phyloP scores from a whole-genome alignment of 2,329 filamentous ascomycete species.

The Hymenoscyphus linearis region DNA sequence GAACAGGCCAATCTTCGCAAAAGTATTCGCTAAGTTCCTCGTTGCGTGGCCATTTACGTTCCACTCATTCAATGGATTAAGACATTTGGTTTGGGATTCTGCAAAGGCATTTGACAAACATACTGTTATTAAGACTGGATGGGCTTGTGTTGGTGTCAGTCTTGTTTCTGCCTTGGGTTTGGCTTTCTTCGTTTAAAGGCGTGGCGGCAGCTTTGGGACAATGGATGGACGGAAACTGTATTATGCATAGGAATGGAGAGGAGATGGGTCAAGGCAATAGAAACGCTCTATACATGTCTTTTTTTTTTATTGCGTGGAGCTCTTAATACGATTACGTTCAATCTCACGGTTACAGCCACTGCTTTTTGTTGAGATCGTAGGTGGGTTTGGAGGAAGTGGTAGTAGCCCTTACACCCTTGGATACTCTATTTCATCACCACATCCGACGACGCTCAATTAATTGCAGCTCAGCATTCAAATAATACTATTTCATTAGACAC shows the following conservation, averaged over 20 bases:
- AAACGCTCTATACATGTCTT: neutral
- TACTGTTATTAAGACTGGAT: constrained; percentile 60
- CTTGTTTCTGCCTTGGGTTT: constrained; percentile 39
- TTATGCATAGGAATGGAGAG: neutral
- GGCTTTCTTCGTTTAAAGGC: constrained; percentile 14
- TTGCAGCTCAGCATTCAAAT: too few species aligned
- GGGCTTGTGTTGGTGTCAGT: constrained; percentile 54
- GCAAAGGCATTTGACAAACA: constrained; percentile 57
- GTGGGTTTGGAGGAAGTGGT: too few species aligned
- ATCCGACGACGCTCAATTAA: too few species aligned
- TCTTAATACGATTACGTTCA: neutral
- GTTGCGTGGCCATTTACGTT: constrained; percentile 63
- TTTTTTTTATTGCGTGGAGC: neutral
- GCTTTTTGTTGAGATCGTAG: too few species aligned
- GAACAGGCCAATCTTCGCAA: constrained; percentile 44
- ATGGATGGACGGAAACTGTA: neutral
- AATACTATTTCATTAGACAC: too few species aligned
- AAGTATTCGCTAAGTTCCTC: constrained; percentile 53
- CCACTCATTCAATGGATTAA: constrained; percentile 63
- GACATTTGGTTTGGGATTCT: constrained; percentile 67
- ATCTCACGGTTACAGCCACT: neutral
- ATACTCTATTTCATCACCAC: too few species aligned
- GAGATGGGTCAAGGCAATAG: neutral
- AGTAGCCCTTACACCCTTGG: too few species aligned
- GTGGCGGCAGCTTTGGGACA: neutral